phyloP scores from a whole-genome alignment of 2,329 filamentous ascomycete genomes.

The Colletotrichum ledebouriae region DNA sequence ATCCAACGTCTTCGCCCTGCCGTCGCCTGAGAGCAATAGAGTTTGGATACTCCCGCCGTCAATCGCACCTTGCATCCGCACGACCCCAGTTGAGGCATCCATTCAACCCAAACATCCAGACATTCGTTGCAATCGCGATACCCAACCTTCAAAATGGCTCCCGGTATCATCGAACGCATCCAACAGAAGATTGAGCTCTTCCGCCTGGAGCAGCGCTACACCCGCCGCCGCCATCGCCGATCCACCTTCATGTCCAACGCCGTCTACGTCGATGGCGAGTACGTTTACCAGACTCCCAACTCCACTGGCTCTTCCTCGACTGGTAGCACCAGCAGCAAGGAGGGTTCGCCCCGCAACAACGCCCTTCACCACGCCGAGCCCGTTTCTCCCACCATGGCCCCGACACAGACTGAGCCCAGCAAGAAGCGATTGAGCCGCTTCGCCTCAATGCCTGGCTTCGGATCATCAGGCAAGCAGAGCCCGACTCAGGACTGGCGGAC shows the following conservation, averaged over 20 bases:
- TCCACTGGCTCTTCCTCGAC: conserved; percentile 69
- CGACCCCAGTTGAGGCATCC: conserved; percentile 1
- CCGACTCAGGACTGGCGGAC: conserved; percentile 57
- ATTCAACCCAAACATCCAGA: not conserved
- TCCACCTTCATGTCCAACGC: conserved; percentile 91
- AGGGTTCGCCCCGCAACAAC: conserved; percentile 49
- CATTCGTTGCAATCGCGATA: not conserved
- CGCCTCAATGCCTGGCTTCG: conserved; percentile 69
- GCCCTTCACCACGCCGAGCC: conserved; percentile 54
- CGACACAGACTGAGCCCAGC: conserved; percentile 47
- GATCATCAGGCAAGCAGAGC: conserved; percentile 55
- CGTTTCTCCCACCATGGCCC: conserved; percentile 44
- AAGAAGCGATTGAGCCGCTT: conserved; percentile 68
- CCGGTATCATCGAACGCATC: conserved; percentile 70
- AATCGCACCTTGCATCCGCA: conserved; percentile 3
- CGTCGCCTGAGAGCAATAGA: conserved; percentile 9
- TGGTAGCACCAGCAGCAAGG: conserved; percentile 52
- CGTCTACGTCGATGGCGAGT: conserved; percentile 95
- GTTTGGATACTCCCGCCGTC: conserved; percentile 17
- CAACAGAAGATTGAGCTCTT: conserved; percentile 87
- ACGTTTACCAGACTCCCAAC: conserved; percentile 80
- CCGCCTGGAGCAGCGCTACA: conserved; percentile 95
- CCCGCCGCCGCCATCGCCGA: conserved; percentile 85
- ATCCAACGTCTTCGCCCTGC: not conserved
- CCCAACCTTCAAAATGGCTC: conserved; percentile 55